phyloP scores from a whole-genome alignment of 73 alveolate genomes.

The Uronychia binucleata region DNA sequence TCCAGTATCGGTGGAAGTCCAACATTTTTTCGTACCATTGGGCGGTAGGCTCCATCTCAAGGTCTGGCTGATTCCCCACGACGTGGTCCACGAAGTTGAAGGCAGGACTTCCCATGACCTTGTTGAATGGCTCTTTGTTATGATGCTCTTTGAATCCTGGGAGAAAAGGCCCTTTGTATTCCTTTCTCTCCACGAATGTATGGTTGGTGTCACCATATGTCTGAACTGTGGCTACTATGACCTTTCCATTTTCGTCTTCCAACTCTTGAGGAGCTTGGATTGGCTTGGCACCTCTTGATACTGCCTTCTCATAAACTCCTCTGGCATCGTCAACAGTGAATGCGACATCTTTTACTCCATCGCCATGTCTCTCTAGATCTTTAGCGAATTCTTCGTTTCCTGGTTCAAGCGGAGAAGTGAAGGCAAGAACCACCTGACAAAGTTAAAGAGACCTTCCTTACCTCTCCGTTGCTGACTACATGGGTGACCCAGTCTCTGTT shows the following conservation, averaged over 20 bases:
- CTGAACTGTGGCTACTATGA: constrained; percentile 77
- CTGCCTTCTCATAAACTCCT: constrained; percentile 83
- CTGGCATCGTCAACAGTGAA: constrained; percentile 82
- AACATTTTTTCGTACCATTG: constrained; percentile 90
- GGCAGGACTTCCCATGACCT: constrained; percentile 49
- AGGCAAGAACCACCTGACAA: constrained; percentile 61
- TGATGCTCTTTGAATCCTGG: constrained; percentile 82
- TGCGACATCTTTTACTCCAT: constrained; percentile 92
- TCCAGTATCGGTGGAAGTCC: constrained; percentile 92
- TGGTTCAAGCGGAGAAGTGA: constrained; percentile 75
- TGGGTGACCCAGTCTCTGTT: constrained; percentile 71
- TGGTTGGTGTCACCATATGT: constrained; percentile 92
- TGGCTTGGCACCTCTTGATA: constrained; percentile 81
- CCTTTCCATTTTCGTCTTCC: constrained; percentile 78
- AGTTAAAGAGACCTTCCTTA: neutral
- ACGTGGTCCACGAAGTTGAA: constrained; percentile 75
- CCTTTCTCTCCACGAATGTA: constrained; percentile 80
- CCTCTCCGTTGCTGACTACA: constrained; percentile 63
- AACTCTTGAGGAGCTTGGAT: constrained; percentile 78
- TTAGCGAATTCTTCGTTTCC: constrained; percentile 66
- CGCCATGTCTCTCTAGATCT: constrained; percentile 78
- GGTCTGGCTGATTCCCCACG: constrained; percentile 90
- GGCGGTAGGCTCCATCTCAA: constrained; percentile 88
- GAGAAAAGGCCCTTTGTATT: constrained; percentile 86
- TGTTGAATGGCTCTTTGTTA: constrained; percentile 65